Evolutionary conservation across 306 rosid genomes (phyloP), one percentile per base, ranked within the genome.

Genomic region (Quercus glauca): DNA sequence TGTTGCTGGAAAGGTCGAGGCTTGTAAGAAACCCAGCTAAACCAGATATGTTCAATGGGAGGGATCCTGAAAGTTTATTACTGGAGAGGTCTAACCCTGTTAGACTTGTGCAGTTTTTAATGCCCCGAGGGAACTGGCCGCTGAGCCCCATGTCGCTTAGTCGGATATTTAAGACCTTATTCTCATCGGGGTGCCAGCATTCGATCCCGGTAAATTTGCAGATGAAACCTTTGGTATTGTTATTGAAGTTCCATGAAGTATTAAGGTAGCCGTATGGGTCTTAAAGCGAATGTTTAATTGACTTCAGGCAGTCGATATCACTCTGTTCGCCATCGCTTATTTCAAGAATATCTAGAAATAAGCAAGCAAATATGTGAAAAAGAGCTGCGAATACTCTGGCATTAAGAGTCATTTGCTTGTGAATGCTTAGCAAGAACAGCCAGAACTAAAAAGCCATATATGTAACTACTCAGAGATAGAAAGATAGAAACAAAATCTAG

Each of bases 171-270:
- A 91, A 52, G 45, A 94, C 96, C 73, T 23, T 87, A 74, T 88
- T 89, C 84, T 92, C 98, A 68, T 87, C 88, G 72, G 92, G 91
- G 83, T 92, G 94, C 98, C 98, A 94, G 82, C 98, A 94, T 43
- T 90, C 87, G 10, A 94, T 78, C 64, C 98, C 98, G 14, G 25
- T 69, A 77, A 94, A 93, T 79, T 61, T 85, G 73, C 97, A 91
- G 43, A 90, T 88, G 73, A 33, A 85, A 9, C 97, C 98, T 84
- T 91, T 93, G 3, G 97, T 82, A 0, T 3, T 43, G 70, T 91
- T 91, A 82, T 78, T 64, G 83, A 93, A 93, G 83, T 85, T 25
- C 98, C 98, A 90, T 2, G 92, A 82, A 69, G 87, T 72, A 10
- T 7, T 61, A 84, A 93, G 79, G 80, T 73, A 80, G 5, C 65